These are phyloP conservation scores for Aspergillus aculeatus DNA, from an alignment of 2,329 filamentous ascomycete species.

Conservation along the genomic window DNA sequence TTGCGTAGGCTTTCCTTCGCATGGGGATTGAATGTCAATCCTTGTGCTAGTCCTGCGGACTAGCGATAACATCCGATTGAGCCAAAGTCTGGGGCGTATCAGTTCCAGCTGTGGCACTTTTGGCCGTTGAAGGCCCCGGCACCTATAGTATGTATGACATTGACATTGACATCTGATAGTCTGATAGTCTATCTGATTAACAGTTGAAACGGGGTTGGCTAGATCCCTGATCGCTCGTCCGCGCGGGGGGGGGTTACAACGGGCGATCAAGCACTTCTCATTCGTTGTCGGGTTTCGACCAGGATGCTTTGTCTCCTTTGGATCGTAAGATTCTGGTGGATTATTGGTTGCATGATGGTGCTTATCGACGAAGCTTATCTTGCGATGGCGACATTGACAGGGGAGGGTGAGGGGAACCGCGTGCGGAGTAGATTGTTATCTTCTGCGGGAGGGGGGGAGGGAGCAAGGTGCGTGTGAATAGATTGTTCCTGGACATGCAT, in stretches of 20 bases:
- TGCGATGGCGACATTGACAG: not conserved
- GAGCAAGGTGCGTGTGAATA: no score
- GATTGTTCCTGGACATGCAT: no score
- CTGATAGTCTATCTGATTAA: not conserved
- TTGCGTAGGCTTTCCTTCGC: not conserved
- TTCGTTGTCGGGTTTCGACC: not conserved
- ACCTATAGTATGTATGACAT: no score
- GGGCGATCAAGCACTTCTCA: not conserved
- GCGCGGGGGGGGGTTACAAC: no score
- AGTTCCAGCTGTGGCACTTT: not conserved
- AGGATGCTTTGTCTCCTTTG: not conserved
- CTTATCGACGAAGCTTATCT: not conserved
- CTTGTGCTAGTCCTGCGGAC: no score
- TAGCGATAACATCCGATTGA: not conserved
- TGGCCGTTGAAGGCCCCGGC: no score
- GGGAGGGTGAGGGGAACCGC: not conserved
- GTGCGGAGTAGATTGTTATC: not conserved
- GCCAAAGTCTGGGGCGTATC: not conserved
- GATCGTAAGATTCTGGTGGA: not conserved
- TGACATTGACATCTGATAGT: not conserved
- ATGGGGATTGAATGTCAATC: not conserved
- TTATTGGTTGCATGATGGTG: not conserved
- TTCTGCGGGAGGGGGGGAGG: no score
- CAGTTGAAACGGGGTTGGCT: not conserved
- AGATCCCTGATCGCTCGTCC: not conserved